These are phyloP conservation scores for Gracilaria caudata DNA, from an alignment of 23 red algal genomes.

Conservation along the genomic window DNA sequence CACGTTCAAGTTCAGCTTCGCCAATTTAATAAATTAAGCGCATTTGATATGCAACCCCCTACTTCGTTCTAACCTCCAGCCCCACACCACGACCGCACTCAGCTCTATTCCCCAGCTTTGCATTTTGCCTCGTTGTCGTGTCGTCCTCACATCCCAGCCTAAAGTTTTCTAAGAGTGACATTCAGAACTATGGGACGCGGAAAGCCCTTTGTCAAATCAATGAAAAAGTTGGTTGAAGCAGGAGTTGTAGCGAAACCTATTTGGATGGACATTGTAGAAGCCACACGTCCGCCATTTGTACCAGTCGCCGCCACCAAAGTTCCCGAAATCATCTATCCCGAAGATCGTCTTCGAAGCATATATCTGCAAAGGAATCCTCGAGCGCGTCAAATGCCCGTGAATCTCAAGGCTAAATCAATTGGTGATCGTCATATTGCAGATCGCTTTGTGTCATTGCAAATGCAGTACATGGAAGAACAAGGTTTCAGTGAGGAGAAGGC, in stretches of 20 bases:
- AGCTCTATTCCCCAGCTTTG: no score
- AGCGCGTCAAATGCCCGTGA: slow-evolving; percentile 31
- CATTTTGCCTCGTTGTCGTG: neutral
- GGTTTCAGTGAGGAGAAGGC: slow-evolving; percentile 42
- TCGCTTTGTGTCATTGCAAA: slow-evolving; percentile 39
- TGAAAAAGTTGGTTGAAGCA: slow-evolving; percentile 19
- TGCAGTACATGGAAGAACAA: slow-evolving; percentile 37
- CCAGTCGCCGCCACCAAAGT: slow-evolving; percentile 15
- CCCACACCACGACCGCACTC: no score
- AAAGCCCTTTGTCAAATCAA: slow-evolving; percentile 39
- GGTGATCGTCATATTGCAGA: slow-evolving; percentile 41
- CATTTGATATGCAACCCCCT: neutral
- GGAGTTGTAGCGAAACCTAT: slow-evolving; percentile 31
- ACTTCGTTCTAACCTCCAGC: no score
- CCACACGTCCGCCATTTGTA: slow-evolving; percentile 17
- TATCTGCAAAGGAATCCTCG: slow-evolving; percentile 45
- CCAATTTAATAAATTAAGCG: slow-evolving; percentile 24
- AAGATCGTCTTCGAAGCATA: slow-evolving; percentile 58
- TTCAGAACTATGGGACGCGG: slow-evolving; percentile 28
- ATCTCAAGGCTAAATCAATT: slow-evolving; percentile 35
- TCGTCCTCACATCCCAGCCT: neutral
- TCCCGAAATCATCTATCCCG: slow-evolving; percentile 41
- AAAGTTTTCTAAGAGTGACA: neutral
- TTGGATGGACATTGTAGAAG: slow-evolving; percentile 39
- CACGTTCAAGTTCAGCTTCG: neutral